Evolutionary conservation across 768 basidiomycete species (phyloP).

Genomic region (Hericium erinaceus): DNA sequence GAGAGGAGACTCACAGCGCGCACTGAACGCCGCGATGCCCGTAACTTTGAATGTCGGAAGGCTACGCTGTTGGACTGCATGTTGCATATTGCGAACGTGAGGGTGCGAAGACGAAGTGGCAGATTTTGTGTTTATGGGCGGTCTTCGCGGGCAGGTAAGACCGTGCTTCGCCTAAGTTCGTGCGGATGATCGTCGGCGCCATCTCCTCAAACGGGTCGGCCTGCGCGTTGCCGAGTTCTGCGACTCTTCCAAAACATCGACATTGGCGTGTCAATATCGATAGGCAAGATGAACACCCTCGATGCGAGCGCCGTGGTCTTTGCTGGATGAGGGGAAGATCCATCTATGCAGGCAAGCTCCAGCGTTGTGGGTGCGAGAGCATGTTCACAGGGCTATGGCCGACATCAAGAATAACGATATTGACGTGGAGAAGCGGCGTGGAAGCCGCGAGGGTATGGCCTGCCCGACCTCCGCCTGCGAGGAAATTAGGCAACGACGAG

Average conservation of each 20-base stretch:
- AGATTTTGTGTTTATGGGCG: constrained; percentile 86
- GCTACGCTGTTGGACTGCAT: too few species aligned
- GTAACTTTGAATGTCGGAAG: too few species aligned
- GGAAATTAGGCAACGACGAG: not conserved
- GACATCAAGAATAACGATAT: constrained; percentile 76
- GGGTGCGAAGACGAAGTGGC: constrained; percentile 88
- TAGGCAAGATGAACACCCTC: constrained; percentile 80
- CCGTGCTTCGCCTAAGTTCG: constrained; percentile 55
- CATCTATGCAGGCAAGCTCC: constrained; percentile 62
- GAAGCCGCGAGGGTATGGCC: constrained; percentile 93
- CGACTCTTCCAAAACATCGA: constrained; percentile 56
- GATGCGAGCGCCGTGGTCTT: constrained; percentile 73
- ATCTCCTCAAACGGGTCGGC: constrained; percentile 74
- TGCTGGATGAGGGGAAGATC: constrained; percentile 72
- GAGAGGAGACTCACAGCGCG: too few species aligned
- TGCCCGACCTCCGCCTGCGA: constrained; percentile 89
- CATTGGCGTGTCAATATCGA: constrained; percentile 98
- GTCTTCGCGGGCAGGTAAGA: constrained; percentile 95
- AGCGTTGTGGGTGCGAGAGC: constrained; percentile 49
- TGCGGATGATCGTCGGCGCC: constrained; percentile 93
- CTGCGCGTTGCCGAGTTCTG: constrained; percentile 26
- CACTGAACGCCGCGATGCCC: too few species aligned
- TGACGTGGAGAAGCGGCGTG: constrained; percentile 77
- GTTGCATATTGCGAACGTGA: constrained; percentile 40
- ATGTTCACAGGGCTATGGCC: constrained; percentile 87